A percentile compares a stretch with the other conserved stretches of the same genome.
Conservation (phyloP, 164 flowering plant genomes). For the Stephania yunnanensis region DNA sequence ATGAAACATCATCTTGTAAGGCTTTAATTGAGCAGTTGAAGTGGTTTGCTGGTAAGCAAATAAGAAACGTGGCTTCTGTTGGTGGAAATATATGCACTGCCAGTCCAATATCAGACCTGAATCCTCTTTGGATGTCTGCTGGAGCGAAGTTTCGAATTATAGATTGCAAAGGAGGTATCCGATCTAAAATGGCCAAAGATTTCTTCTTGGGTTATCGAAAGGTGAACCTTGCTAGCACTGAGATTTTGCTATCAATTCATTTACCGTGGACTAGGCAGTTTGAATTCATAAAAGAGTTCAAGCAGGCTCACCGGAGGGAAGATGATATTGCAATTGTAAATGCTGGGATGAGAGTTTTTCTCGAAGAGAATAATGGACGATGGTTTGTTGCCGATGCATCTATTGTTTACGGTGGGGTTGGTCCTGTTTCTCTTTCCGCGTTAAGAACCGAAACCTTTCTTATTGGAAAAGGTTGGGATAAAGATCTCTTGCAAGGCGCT, state of each 20-base stretch:
- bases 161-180: conserved; percentile 50
- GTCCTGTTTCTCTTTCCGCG: conserved; percentile 69
- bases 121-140: conserved; percentile 96
- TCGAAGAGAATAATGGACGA: conserved; percentile 42
- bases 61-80: conserved; percentile 84
- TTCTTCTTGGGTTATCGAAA: conserved; percentile 89
- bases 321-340: conserved; percentile 98
- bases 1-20: conserved; percentile 75
- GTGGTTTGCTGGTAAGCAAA: conserved; percentile 99
- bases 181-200: conserved; percentile 60
- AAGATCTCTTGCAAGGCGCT: conserved; percentile 51
- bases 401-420: conserved; percentile 92
- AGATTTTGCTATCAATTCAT: conserved; percentile 73
- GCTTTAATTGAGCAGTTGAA: conserved; percentile 83
- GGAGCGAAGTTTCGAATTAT: conserved; percentile 64
- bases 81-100: conserved; percentile 99
- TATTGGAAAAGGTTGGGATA: conserved; percentile 66
- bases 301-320: conserved; percentile 96
- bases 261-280: conserved; percentile 82
- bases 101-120: conserved; percentile 97
- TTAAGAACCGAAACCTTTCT: conserved; percentile 47
- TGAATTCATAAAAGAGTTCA: conserved; percentile 93
- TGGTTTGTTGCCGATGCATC: conserved; percentile 79
- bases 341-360: conserved; percentile 88
- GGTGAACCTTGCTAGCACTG: conserved; percentile 61